phyloP scores from a whole-genome alignment of 331 rosid species.

The Telfairia occidentalis region DNA sequence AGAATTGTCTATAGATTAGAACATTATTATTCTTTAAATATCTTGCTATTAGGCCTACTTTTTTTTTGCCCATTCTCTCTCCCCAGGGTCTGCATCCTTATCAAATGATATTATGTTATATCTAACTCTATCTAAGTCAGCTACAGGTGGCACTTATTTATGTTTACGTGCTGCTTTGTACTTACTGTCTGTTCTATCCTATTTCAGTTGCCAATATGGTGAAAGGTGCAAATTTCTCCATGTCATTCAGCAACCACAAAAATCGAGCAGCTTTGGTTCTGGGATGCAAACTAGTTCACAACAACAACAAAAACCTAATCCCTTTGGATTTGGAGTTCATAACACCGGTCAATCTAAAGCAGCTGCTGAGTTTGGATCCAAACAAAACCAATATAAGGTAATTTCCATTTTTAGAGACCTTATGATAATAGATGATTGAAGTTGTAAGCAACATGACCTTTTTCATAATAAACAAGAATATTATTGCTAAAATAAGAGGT shows the following conservation, averaged over 20 bases:
- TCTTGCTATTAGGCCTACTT: background rate
- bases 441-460: background rate
- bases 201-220: slow-evolving; percentile 69
- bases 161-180: background rate
- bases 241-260: slow-evolving; percentile 36
- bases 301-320: slow-evolving; percentile 47
- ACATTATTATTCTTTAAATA: background rate
- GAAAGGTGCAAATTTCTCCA: slow-evolving; percentile 56
- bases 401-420: background rate
- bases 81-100: background rate
- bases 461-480: background rate
- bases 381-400: slow-evolving; percentile 47
- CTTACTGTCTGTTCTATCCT: background rate
- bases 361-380: slow-evolving; percentile 24
- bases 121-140: background rate
- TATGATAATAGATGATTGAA: background rate
- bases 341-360: slow-evolving; percentile 30
- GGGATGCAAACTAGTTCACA: slow-evolving; percentile 31
- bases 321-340: slow-evolving; percentile 74
- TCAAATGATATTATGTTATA: background rate
- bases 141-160: background rate
- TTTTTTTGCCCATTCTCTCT: background rate
- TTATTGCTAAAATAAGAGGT: background rate
- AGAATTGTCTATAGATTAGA: background rate
- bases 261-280: slow-evolving; percentile 37